Evolutionary conservation across 2,329 filamentous ascomycete genomes (phyloP).

Genomic region (Colletotrichum liaoningense): DNA sequence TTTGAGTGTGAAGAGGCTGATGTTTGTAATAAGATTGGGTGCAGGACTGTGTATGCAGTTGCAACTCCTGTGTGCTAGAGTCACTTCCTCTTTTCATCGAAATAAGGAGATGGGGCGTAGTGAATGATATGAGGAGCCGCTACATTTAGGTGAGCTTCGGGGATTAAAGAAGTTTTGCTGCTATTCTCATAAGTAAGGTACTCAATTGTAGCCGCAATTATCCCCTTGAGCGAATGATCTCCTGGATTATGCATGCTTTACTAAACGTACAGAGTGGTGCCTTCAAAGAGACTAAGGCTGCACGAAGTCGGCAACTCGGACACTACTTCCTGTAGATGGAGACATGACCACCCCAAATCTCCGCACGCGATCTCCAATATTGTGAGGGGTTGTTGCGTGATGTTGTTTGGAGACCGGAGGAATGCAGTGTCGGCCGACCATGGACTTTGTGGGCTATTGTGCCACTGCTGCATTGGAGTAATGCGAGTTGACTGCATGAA

Average conservation of each 20-base stretch:
- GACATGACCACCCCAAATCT: background rate
- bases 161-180: background rate
- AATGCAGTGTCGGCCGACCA: background rate
- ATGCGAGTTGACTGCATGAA: background rate
- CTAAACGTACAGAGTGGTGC: too few relatives aligned
- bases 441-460: background rate
- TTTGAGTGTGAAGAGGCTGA: conserved; percentile 41
- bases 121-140: background rate
- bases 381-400: background rate
- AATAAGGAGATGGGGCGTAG: background rate
- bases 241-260: too few relatives aligned
- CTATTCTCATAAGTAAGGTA: background rate
- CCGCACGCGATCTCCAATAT: background rate
- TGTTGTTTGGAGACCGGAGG: background rate
- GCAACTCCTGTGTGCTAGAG: conserved; percentile 15
- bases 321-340: background rate
- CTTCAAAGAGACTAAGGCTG: background rate
- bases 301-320: background rate
- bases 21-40: conserved; percentile 30
- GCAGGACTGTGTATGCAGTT: conserved; percentile 28
- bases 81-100: background rate
- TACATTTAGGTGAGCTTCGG: background rate
- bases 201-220: background rate
- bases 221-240: background rate
- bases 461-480: background rate